These are phyloP conservation scores for Penicillium soppii DNA, from an alignment of 495 filamentous ascomycete genomes.

Conservation along the genomic window DNA sequence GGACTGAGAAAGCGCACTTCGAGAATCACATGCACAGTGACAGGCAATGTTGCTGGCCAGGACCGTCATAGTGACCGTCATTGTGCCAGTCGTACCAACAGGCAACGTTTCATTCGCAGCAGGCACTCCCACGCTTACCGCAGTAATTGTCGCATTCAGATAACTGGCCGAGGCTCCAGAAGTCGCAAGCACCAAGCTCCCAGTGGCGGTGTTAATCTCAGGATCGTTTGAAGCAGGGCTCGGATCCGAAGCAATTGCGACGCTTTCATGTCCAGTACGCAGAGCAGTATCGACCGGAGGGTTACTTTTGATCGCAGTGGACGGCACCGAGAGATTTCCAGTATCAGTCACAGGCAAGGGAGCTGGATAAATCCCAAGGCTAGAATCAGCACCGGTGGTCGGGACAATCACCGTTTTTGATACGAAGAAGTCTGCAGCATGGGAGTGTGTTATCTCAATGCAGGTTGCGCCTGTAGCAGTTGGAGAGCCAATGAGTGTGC, in stretches of 20 bases:
- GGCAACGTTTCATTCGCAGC: not conserved
- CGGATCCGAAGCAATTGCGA: too few relatives aligned
- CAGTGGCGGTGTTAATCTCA: not conserved
- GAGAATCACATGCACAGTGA: slow-evolving; percentile 1
- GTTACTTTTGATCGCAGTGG: not conserved
- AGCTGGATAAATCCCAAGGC: not conserved
- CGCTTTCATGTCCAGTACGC: not conserved
- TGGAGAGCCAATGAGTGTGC: not conserved
- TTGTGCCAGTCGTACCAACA: not conserved
- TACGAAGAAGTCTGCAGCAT: not conserved
- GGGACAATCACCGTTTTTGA: not conserved
- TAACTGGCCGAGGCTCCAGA: not conserved
- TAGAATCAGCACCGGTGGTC: not conserved
- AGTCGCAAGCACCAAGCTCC: not conserved
- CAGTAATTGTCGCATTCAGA: not conserved
- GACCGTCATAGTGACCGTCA: not conserved
- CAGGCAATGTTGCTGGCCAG: not conserved
- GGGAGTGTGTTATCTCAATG: not conserved
- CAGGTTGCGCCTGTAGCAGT: not conserved
- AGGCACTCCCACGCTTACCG: too few relatives aligned
- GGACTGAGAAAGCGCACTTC: not conserved
- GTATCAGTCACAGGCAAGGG: not conserved
- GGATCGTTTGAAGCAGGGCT: too few relatives aligned
- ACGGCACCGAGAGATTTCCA: not conserved
- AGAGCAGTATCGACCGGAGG: not conserved